Evolutionary conservation across 148 eudicot genomes (phyloP), one percentile per base, ranked within the genome.

Genomic region (Polygonum maritimum): DNA sequence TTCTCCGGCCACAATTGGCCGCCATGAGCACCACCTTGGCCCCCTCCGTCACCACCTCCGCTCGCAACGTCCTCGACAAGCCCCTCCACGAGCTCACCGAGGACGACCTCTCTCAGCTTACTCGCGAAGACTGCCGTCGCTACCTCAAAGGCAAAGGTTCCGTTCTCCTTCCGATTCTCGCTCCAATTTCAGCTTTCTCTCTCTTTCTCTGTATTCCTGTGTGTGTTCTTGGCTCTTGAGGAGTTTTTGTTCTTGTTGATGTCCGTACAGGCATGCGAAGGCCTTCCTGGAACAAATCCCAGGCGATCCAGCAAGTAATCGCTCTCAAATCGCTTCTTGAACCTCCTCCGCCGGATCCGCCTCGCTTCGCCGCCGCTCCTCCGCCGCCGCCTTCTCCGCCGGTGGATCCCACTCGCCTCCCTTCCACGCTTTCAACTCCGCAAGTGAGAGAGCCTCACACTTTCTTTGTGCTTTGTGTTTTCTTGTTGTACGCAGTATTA

Each of bases 231-330:
- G 48, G 2, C 58, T 58, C 18, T 58, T 15, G 74, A 36, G 48
- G 12, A 48, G 7, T 55, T 74, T 2, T 6, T 10, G 47, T 44
- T 44, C 10, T 2, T 8, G 47, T 7, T n/a, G 9, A 36, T 16
- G 71, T 69, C 52, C 74, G 70, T 78, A 57, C 78, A 92, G 97
- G 98, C 26, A 94, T 94, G 98, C 81, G 98, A 55, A 78, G 96
- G 48, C 98, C 98, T 69, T 94, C 97, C 41, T 94, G 98, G 97
- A 94, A 94, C 88, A 94, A 94, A 86, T 94, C 96, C 16, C 97
- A 94, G 86, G 98, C 97, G 88, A 94, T 92, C 80, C 98, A 94
- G 78, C 97, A 94, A 73, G 98, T 94, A 3, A 90, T 94, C 57
- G 89, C 89, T 19, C 90, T 94, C 21, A 94, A 94, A 84, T 82